Base-by-base conservation (phyloP, 1,284 basidiomycete genomes). In the Ceratobasidium papillatum region DNA sequence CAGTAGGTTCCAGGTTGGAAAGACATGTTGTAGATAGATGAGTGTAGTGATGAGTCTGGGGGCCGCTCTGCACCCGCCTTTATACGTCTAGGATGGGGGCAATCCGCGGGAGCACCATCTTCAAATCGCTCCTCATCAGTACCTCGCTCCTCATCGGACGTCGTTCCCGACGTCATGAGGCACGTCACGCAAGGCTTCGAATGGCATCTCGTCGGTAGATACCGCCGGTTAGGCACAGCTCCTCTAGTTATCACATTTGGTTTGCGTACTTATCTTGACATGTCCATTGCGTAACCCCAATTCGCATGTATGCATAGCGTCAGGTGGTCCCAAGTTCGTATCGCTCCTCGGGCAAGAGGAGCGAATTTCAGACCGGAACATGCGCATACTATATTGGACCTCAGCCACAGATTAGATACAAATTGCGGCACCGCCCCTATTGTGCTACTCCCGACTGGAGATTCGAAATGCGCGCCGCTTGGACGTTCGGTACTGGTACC, bases 371-470 rank as follows among this genome's bases (percentile, higher is more conserved):
- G 51, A 54, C 51, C 51, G 22, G 51, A 19, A 17, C 27, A 36
- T 19, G 54, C 54, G 54, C 32, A 58, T 58, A 30, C 32, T 58
- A 8, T 34, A 34, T 34, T 4, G 54, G 27, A 32, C 54, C 17
- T 58, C 27, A 58, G 54, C 54, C 54, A 58, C 54, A 32, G 54
- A 58, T 58, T 4, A 19, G 54, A 32, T 27, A 54, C 30, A 58
- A 8, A 32, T 58, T 32, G 54, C 32, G 32, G 30, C n/a, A 34
- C 32, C 54, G 4, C 17, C 54, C 22, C 34, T 32, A 8, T 58
- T 30, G n/a, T 27, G 54, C 54, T 12, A 58, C 27, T 32, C 17
- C 30, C 32, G 0, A 82, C 81, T 32, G 83, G 84, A 38, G 78
- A 74, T 19, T 72, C 77, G 38, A 62, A 61, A 52, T 45, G 14